phyloP scores from a whole-genome alignment of 257 asterid species.

The Penstemon eatonii region DNA sequence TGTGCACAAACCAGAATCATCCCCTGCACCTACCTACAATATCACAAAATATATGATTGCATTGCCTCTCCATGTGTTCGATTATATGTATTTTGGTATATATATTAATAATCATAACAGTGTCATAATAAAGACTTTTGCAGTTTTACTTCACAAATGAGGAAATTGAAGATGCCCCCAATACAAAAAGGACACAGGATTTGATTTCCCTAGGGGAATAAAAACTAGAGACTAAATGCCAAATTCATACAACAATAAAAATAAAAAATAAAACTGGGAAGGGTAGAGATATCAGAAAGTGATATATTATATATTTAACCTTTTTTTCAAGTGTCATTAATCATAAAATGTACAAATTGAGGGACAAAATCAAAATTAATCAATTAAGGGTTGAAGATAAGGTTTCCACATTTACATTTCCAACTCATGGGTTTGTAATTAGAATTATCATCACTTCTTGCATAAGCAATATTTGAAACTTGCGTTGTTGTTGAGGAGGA shows the following conservation, averaged over 20 bases:
- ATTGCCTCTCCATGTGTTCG: slow-evolving; percentile 23
- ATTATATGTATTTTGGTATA: background rate
- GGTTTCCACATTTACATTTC: slow-evolving; percentile 90
- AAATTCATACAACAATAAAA: background rate
- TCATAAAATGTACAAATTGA: background rate
- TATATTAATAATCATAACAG: slow-evolving; percentile 11
- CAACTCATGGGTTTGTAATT: slow-evolving; percentile 97
- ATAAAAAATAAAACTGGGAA: background rate
- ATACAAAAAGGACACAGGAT: slow-evolving; percentile 6
- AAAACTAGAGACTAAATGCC: background rate
- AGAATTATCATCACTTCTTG: slow-evolving; percentile 32
- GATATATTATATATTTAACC: too few species aligned
- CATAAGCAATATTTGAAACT: background rate
- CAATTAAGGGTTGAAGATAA: slow-evolving; percentile 65
- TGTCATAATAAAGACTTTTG: background rate
- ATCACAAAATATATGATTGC: slow-evolving; percentile 32
- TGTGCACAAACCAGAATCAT: slow-evolving; percentile 36
- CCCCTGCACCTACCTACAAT: slow-evolving; percentile 17
- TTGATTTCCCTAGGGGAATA: slow-evolving; percentile 17
- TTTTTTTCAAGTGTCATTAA: background rate
- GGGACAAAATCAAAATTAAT: background rate
- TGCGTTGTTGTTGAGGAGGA: too few species aligned
- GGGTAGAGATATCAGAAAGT: background rate
- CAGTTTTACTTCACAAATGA: slow-evolving; percentile 1
- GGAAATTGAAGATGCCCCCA: slow-evolving; percentile 32